Base-by-base conservation (phyloP, 129 eudicot genomes). In the Helianthus annuus region DNA sequence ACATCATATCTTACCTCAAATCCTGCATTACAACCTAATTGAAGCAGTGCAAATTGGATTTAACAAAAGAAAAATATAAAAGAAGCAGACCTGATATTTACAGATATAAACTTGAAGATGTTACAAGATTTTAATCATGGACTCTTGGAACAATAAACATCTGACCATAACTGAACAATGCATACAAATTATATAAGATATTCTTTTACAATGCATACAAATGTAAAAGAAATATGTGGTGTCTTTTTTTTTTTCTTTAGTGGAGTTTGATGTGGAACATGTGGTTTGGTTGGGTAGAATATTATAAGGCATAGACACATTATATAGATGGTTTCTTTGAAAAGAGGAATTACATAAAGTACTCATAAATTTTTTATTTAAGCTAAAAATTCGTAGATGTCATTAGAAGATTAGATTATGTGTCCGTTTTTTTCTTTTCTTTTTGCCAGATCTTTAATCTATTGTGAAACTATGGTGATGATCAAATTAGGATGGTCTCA, bases 1-100 rank as follows among this genome's bases (percentile, higher is more conserved):
- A 7, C 99, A 95, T 64, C 99, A 90, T 80, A 91, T 95, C 76
- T 95, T 95, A 87, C 99, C 99, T 36, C 99, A 95, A 72, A 95
- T 95, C 85, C 97, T 97, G 36, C 99, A 95, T 75, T 95, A 95
- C 72, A 88, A 95, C 76, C 81, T 95, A 34, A 59, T 86, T 3
- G 97, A 95, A 86, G 96, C 99, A 13, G 99, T 81, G 61, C 22
- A 0, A 19, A 0, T 19, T 19, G 0, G 22, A 19, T 19, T 19
- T 19, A 19, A 19, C 34, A 69, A 15, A 10, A 57, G 61, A 63
- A 66, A 16, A 61, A 51, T 68, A 42, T n/a, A 59, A 76, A 1
- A 32, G 36, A 32, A 32, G 36, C 36, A 32, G 36, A 32, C 36
- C 36, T 32, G 36, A 32, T 32, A 32, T 32, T 32, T 32, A 32